phyloP scores from a whole-genome alignment of 2,329 filamentous ascomycete genomes.

The Colletotrichum destructivum region DNA sequence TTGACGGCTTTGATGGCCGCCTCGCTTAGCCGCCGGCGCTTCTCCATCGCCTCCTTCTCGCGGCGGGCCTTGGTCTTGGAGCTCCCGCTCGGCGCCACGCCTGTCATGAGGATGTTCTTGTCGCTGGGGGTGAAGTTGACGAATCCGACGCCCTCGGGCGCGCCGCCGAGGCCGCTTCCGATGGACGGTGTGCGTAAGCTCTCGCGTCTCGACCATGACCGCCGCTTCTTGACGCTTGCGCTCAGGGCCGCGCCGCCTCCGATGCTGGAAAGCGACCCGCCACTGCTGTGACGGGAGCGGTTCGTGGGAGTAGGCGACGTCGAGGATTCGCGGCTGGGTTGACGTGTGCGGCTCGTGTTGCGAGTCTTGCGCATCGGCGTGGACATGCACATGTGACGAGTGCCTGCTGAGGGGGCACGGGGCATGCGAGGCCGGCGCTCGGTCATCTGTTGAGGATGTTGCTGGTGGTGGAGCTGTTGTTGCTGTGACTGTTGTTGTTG shows the following conservation, averaged over 20 bases:
- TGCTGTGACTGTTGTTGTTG: slow-evolving; percentile 10
- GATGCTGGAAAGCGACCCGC: slow-evolving; percentile 51
- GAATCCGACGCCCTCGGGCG: slow-evolving; percentile 70
- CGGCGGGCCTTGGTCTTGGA: slow-evolving; percentile 95
- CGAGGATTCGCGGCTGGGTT: slow-evolving; percentile 44
- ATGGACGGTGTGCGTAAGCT: slow-evolving; percentile 49
- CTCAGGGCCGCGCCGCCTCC: slow-evolving; percentile 56
- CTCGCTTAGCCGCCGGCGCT: slow-evolving; percentile 77
- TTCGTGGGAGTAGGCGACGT: slow-evolving; percentile 57
- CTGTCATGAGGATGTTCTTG: slow-evolving; percentile 83
- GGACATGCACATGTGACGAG: slow-evolving; percentile 61
- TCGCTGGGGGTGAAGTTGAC: slow-evolving; percentile 93
- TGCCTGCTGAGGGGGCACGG: slow-evolving; percentile 68
- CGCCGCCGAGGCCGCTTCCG: slow-evolving; percentile 46
- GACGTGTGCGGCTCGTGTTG: slow-evolving; percentile 51
- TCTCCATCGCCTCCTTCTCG: slow-evolving; percentile 89
- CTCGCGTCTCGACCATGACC: slow-evolving; percentile 52
- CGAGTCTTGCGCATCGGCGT: slow-evolving; percentile 61
- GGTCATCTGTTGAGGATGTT: slow-evolving; percentile 43
- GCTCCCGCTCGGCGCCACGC: slow-evolving; percentile 91
- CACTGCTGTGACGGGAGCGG: slow-evolving; percentile 57
- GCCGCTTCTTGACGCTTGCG: slow-evolving; percentile 56
- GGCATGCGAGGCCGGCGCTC: slow-evolving; percentile 63
- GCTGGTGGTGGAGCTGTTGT: slow-evolving; percentile 44
- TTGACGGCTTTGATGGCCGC: slow-evolving; percentile 78